phyloP scores from a whole-genome alignment of 1,284 basidiomycete genomes.

The Papiliotrema fonsecae region DNA sequence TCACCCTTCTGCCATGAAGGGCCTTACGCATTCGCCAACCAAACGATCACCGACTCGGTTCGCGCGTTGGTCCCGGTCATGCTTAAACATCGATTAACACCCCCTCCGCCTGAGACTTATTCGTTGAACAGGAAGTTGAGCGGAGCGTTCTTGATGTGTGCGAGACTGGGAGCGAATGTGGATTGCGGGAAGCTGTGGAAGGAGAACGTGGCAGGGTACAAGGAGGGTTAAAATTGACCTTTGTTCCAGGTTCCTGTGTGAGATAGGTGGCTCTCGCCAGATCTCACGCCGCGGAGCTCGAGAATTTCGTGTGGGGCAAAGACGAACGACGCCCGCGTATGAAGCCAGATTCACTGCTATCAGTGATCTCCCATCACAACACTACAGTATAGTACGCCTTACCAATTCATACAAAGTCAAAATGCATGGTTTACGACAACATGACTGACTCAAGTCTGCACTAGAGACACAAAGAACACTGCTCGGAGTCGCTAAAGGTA shows the following conservation, averaged over 20 bases:
- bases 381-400: no score
- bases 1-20: constrained; percentile 36
- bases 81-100: constrained; percentile 81
- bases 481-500: no score
- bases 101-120: constrained; percentile 91
- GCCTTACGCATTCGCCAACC: constrained; percentile 39
- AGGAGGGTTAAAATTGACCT: constrained; percentile 9
- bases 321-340: no score
- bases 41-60: constrained; percentile 48
- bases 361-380: no score
- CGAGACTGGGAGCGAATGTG: constrained; percentile 70
- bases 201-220: constrained; percentile 48
- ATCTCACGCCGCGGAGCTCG: not conserved
- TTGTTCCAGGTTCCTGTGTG: no score
- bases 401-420: no score
- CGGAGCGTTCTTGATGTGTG: constrained; percentile 87
- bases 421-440: no score
- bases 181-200: constrained; percentile 73
- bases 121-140: constrained; percentile 91
- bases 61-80: constrained; percentile 78
- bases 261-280: no score
- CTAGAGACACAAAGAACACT: no score
- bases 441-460: no score
- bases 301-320: no score
- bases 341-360: no score